Conservation (phyloP, 2,329 filamentous ascomycete genomes). For the Botryotinia narcissicola region DNA sequence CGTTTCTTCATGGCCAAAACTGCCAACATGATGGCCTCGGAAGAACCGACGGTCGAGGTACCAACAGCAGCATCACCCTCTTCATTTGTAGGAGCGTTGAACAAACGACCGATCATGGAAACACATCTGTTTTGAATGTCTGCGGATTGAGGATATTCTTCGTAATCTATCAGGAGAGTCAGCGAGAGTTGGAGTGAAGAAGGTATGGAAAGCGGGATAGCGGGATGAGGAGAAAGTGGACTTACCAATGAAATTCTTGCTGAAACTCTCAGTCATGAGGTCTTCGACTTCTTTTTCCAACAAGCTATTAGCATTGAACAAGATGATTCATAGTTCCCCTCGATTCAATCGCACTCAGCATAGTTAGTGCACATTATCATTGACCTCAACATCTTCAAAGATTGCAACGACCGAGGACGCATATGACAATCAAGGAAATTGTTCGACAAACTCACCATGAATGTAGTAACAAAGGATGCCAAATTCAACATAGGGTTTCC, state of each 20-base stretch:
- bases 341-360: neutral
- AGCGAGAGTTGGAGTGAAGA: neutral
- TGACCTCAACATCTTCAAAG: neutral
- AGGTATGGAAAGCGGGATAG: neutral
- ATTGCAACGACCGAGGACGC: neutral
- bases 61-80: slow-evolving; percentile 68
- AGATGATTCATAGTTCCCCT: neutral
- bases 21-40: slow-evolving; percentile 81
- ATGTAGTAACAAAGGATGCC: slow-evolving; percentile 92
- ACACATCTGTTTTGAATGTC: slow-evolving; percentile 92
- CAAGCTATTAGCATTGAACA: neutral
- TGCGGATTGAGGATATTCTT: slow-evolving; percentile 77
- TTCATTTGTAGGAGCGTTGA: slow-evolving; percentile 67
- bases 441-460: slow-evolving; percentile 64
- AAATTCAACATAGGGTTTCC: slow-evolving; percentile 86
- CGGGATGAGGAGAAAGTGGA: neutral
- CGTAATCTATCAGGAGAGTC: slow-evolving; percentile 56
- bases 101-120: slow-evolving; percentile 85
- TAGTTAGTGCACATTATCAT: neutral
- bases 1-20: slow-evolving; percentile 92
- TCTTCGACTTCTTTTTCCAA: slow-evolving; percentile 93
- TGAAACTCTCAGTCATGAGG: slow-evolving; percentile 88
- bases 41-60: slow-evolving; percentile 85
- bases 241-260: slow-evolving; percentile 80
- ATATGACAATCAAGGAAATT: neutral